These are phyloP conservation scores for Rhizopogon vulgaris DNA, from an alignment of 768 basidiomycete species.

Conservation along the genomic window DNA sequence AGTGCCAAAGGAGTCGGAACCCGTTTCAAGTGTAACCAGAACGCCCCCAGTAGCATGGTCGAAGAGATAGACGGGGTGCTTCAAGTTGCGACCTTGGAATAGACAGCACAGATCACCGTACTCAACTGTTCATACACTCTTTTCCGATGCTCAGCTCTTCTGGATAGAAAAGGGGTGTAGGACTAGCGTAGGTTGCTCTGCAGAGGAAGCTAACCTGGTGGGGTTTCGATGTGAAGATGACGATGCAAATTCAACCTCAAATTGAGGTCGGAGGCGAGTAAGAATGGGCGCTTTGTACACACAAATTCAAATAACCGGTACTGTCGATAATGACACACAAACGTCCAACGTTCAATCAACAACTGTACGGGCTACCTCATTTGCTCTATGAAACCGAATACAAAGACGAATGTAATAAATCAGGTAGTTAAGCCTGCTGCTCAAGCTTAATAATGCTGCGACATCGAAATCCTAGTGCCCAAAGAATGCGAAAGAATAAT, in stretches of 20 bases:
- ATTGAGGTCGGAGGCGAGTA: neutral
- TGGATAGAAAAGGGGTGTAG: neutral
- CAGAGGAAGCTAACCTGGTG: neutral
- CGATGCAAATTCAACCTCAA: neutral
- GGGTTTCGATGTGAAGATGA: neutral
- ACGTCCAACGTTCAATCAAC: too few species aligned
- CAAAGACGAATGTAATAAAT: neutral
- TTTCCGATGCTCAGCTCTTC: neutral
- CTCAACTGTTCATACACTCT: neutral
- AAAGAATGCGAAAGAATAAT: neutral
- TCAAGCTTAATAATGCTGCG: neutral
- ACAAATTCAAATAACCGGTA: neutral
- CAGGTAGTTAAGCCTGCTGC: neutral
- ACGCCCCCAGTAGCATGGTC: constrained; percentile 19
- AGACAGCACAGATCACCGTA: neutral
- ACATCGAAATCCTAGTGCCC: neutral
- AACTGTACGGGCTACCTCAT: too few species aligned
- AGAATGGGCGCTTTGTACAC: neutral
- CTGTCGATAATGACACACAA: too few species aligned
- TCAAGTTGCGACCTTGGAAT: neutral
- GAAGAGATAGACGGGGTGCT: constrained; percentile 1
- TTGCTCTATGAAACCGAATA: too few species aligned
- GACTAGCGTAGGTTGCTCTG: neutral
- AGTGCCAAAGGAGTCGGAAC: constrained; percentile 53
- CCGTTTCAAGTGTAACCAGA: constrained; percentile 32